Percentiles rank a stretch among this genome's conserved stretches.
Conservation (phyloP, 306 rosid species). For the Sophora flavescens region DNA sequence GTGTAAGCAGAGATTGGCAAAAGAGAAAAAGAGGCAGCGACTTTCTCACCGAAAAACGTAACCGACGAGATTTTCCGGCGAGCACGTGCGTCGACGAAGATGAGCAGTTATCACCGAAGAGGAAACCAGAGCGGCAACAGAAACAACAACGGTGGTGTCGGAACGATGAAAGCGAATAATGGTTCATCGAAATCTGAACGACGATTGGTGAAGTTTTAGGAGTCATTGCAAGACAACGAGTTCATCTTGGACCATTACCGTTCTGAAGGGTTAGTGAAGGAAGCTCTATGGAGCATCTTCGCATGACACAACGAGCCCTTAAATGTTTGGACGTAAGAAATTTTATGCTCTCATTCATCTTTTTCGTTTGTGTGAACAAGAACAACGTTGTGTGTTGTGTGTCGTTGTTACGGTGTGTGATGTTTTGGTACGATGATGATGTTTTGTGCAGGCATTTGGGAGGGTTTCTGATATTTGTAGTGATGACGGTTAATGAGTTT, state of each 20-base stretch:
- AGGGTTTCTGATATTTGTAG: constrained; percentile 77
- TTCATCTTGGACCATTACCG: constrained; percentile 79
- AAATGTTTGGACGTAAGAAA: constrained; percentile 85
- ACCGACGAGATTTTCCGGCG: constrained; percentile 36
- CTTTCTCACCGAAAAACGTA: constrained; percentile 42
- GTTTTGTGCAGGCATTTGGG: constrained; percentile 66
- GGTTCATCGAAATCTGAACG: constrained; percentile 35
- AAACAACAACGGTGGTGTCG: neutral
- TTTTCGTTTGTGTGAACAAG: neutral
- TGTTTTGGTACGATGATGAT: neutral
- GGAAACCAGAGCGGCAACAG: neutral
- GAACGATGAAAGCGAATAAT: neutral
- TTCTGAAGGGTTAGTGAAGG: constrained; percentile 86
- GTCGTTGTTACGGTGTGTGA: neutral
- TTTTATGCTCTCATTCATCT: neutral
- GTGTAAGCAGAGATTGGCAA: constrained; percentile 43
- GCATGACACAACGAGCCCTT: constrained; percentile 89
- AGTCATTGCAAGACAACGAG: constrained; percentile 86
- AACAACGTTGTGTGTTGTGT: no score
- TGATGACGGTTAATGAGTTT: constrained; percentile 60
- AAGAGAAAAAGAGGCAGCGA: constrained; percentile 23
- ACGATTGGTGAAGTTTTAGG: constrained; percentile 71
- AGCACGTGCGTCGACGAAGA: neutral
- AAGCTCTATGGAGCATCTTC: constrained; percentile 74
- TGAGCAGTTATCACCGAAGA: constrained; percentile 48